Conservation (phyloP, 2,329 filamentous ascomycete species). For the Teratosphaeriaceae sp. region DNA sequence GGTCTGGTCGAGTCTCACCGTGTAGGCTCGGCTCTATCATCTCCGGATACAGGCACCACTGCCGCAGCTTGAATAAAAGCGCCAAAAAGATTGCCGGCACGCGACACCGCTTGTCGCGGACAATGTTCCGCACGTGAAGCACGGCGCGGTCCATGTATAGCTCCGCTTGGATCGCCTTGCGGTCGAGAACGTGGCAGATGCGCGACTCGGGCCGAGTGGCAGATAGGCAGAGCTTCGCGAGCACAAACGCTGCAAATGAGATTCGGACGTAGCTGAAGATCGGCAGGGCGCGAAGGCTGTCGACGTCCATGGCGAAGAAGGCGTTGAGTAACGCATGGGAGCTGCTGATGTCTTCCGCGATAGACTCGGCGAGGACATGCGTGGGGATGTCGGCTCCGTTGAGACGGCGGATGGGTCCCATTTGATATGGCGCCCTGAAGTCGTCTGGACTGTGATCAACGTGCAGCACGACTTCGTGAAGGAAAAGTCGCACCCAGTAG, state of each 20-base stretch:
- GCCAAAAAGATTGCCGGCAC: conserved; percentile 25
- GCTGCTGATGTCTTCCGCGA: conserved; percentile 60
- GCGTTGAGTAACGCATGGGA: conserved; percentile 61
- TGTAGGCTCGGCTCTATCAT: conserved; percentile 10
- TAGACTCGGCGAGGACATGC: conserved; percentile 57
- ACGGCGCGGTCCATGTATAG: conserved; percentile 65
- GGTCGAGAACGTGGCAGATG: conserved; percentile 63
- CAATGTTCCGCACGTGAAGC: conserved; percentile 58
- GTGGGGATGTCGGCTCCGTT: conserved; percentile 30
- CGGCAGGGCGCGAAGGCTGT: conserved; percentile 57
- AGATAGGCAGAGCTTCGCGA: conserved; percentile 68
- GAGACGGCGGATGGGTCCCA: conserved; percentile 35
- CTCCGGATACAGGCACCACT: conserved; percentile 24
- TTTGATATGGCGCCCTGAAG: conserved; percentile 41
- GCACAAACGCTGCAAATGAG: conserved; percentile 62
- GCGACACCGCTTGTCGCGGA: conserved; percentile 33
- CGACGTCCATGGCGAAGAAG: conserved; percentile 56
- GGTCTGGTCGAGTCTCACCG: too few relatives aligned
- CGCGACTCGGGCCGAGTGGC: conserved; percentile 58
- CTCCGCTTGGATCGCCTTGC: conserved; percentile 58
- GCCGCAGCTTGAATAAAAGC: conserved; percentile 25
- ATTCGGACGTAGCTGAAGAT: conserved; percentile 67
- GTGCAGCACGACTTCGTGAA: conserved; percentile 70
- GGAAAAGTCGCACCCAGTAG: conserved; percentile 61
- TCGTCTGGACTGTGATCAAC: conserved; percentile 53